Evolutionary conservation across 768 basidiomycete species (phyloP), one percentile per base, ranked within the genome.

Genomic region (Pleurotus sapidus): DNA sequence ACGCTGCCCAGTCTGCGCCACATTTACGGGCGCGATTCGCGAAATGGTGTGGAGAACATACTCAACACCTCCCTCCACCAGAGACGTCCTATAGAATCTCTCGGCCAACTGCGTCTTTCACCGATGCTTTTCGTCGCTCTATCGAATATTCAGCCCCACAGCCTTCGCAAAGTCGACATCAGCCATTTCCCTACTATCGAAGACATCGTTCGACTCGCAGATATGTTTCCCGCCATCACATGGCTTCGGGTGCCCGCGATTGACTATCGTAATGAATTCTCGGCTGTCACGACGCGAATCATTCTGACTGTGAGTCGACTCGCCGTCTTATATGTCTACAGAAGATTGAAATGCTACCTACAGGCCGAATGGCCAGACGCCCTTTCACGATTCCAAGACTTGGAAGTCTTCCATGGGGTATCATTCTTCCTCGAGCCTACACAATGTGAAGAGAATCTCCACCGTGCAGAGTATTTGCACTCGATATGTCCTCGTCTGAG

Each of bases 401-500:
- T 54, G 23, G 51, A 54, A 25, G 51, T 54, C n/a, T 54, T 54
- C 25, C 51, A 54, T 38, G 51, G 51, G 8, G 39, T 54, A n/a
- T 54, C 51, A 12, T 40, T 54, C 23, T 54, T 54, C 11, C 18
- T 54, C n/a, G 51, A 54, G 14, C 51, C 51, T 24, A 17, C 42
- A n/a, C 37, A 54, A n/a, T 39, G 38, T 24, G 51, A 54, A 24
- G 51, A 54, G 51, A 54, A 54, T 23, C 34, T 40, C 15, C 38
- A 42, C 12, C 34, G 51, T 11, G 39, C 51, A 39, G 11, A 14
- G 39, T 54, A 54, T 42, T n/a, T 54, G 11, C 39, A 38, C 17
- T 15, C 9, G 9, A n/a, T 12, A 17, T 54, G 51, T 39, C 39
- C 51, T 6, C 34, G 42, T 12, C 39, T 43, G 8, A 39, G n/a